phyloP scores from a whole-genome alignment of 768 basidiomycete genomes.

The Vararia minispora region DNA sequence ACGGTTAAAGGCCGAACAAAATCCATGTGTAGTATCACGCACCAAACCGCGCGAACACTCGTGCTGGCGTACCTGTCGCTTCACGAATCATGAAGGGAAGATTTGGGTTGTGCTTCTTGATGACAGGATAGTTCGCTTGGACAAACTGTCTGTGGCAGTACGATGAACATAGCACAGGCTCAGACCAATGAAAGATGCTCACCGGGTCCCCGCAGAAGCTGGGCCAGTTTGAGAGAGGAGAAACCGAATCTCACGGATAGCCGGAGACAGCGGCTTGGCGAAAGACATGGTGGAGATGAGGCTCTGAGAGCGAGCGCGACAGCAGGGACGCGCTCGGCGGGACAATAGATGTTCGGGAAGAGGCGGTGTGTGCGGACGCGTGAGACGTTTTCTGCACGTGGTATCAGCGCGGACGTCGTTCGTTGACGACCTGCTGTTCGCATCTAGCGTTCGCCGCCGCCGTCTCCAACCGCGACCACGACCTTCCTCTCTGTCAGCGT shows the following conservation, averaged over 20 bases:
- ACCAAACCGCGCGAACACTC: slow-evolving; percentile 84
- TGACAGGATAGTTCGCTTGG: slow-evolving; percentile 54
- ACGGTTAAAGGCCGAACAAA: too few relatives aligned
- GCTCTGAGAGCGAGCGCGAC: neutral
- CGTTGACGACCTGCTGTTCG: neutral
- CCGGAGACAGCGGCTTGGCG: slow-evolving; percentile 64
- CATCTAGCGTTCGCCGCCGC: neutral
- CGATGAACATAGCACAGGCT: neutral
- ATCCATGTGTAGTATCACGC: too few relatives aligned
- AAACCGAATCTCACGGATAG: slow-evolving; percentile 70
- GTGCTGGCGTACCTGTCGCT: slow-evolving; percentile 67
- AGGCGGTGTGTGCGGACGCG: neutral
- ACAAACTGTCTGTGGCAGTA: slow-evolving; percentile 56
- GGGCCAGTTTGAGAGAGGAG: slow-evolving; percentile 68
- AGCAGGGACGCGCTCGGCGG: too few relatives aligned
- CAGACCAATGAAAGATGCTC: slow-evolving; percentile 13
- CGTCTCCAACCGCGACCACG: neutral
- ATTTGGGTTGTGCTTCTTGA: slow-evolving; percentile 80
- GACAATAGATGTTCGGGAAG: slow-evolving; percentile 1
- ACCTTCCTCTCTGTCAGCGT: neutral
- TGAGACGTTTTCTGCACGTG: too few relatives aligned
- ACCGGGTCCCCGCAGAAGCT: slow-evolving; percentile 77
- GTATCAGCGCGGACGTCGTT: too few relatives aligned
- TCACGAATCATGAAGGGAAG: slow-evolving; percentile 77
- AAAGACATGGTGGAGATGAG: slow-evolving; percentile 28